Evolutionary conservation across 257 asterid species (phyloP), one percentile per base, ranked within the genome.

Genomic region (Jasminum sambac): DNA sequence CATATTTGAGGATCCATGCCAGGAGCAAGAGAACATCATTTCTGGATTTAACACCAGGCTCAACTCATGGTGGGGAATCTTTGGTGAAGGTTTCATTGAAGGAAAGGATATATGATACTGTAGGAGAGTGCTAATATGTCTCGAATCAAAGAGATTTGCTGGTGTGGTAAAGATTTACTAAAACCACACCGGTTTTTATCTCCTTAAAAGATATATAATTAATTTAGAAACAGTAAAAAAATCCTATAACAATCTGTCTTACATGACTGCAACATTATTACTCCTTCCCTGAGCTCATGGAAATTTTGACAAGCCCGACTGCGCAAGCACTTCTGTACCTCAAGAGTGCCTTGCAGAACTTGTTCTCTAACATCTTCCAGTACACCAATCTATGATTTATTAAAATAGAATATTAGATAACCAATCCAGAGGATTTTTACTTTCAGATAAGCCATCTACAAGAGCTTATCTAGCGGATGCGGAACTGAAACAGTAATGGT

Each of bases 261-360:
- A 95, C 99, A 82, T 85, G 99, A 87, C 82, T 95, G 99, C 83
- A 95, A 74, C 39, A 79, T 70, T 75, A 80, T 78, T 62, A 83
- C 93, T 52, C 80, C 87, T 76, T 82, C 81, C 76, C 84, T 84
- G 71, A 89, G 89, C 76, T 83, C 90, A 72, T 74, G 83, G 84
- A 95, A 85, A 76, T 77, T 63, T 66, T 63, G 85, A 78, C 90
- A 85, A 74, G 84, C 85, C 59, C 67, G 90, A 73, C 84, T 87
- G 64, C 79, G 85, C 48, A 73, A 82, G 82, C 85, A 79, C 74
- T 85, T 94, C 78, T 89, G 95, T 84, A 88, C 87, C 78, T 85
- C 93, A 60, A 77, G 79, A 59, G 84, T 84, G 71, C 98, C 98
- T 78, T 84, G 90, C 69, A 85, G 77, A 71, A 86, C 78, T 79